These are phyloP conservation scores for Macrophomina pseudophaseolina DNA, from an alignment of 2,329 filamentous ascomycete genomes.

Conservation along the genomic window DNA sequence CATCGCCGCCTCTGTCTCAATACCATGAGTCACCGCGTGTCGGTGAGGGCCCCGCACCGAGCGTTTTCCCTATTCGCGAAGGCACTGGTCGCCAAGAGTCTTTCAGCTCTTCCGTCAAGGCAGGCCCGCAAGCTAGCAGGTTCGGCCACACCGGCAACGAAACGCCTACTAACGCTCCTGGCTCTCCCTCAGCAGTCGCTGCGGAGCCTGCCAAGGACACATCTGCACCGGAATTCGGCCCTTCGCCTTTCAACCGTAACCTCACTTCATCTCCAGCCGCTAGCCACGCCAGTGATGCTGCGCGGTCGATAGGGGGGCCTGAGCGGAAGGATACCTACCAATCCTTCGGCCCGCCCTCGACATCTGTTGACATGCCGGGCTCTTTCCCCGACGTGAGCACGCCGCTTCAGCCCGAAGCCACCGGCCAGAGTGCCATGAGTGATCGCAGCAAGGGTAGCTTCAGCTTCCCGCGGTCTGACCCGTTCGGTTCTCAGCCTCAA, in stretches of 20 bases:
- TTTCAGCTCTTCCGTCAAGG: constrained; percentile 76
- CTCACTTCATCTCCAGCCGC: constrained; percentile 46
- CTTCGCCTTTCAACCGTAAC: constrained; percentile 45
- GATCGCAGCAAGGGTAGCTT: constrained; percentile 50
- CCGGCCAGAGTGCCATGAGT: constrained; percentile 54
- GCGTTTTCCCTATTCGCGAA: constrained; percentile 71
- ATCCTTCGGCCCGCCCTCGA: constrained; percentile 39
- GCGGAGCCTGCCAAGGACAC: constrained; percentile 48
- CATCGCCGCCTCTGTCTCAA: constrained; percentile 63
- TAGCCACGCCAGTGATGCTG: constrained; percentile 46
- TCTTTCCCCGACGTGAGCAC: constrained; percentile 52
- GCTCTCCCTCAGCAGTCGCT: constrained; percentile 53
- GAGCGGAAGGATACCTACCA: constrained; percentile 49
- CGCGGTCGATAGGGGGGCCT: constrained; percentile 41
- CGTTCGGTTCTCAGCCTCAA: constrained; percentile 42
- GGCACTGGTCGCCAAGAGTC: constrained; percentile 65
- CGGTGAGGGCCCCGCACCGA: constrained; percentile 64
- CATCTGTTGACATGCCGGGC: constrained; percentile 48
- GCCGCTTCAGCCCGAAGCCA: constrained; percentile 55
- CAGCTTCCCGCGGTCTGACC: constrained; percentile 53
- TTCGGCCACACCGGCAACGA: constrained; percentile 59
- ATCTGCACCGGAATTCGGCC: constrained; percentile 42
- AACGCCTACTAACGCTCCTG: constrained; percentile 52
- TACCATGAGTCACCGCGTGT: constrained; percentile 61
- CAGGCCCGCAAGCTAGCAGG: constrained; percentile 73